Evolutionary conservation across 73 alveolate species (phyloP), one percentile per base, ranked within the genome.

Genomic region (Paramecium sexaurelia): DNA sequence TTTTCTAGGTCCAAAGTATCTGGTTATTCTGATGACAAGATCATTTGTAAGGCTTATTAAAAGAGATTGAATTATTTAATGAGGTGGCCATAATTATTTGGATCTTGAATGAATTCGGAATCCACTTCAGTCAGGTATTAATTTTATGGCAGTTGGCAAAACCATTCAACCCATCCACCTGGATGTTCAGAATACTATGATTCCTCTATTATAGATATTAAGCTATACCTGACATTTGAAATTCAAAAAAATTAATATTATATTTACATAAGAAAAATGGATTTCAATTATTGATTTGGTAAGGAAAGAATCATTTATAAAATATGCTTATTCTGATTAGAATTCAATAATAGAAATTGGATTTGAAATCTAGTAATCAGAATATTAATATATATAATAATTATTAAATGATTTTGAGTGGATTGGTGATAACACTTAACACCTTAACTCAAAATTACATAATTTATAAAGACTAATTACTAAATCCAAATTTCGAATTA

Each of bases 1-100:
- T 78, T 78, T 78, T 78, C 90, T 78, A 78, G 35, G 41, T 78
- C 90, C n/a, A 78, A 20, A 40, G 61, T 78, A 41, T 78, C 90
- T 40, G 90, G 90, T 5, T 39, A 39, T 78, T 92, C 92, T 13
- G 93, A 85, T 24, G 95, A 92, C 55, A 92, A 84, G 36, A 92
- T 68, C 75, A 66, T 85, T 39, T 36, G 29, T 69, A 87, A 71
- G 17, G 91, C 91, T 19, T 29, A 17, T 55, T 85, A 17, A 39
- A 85, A 47, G 57, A 33, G 26, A 17, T 29, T 29, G 92, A 73
- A 57, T 43, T 85, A 32, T 83, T 47, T 32, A 55, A 29, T 19
- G 36, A 83, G 85, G 33, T 19, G 56, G 36, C 56, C 90, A 41
- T 29, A 41, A 24, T 45, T 45, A 19, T 37, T 24, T 22, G 75